Percentiles rank a stretch among this genome's conserved stretches.
These are phyloP conservation scores for Pythium folliculosum DNA, from an alignment of 352 stramenopile genomes.

Conservation along the genomic window DNA sequence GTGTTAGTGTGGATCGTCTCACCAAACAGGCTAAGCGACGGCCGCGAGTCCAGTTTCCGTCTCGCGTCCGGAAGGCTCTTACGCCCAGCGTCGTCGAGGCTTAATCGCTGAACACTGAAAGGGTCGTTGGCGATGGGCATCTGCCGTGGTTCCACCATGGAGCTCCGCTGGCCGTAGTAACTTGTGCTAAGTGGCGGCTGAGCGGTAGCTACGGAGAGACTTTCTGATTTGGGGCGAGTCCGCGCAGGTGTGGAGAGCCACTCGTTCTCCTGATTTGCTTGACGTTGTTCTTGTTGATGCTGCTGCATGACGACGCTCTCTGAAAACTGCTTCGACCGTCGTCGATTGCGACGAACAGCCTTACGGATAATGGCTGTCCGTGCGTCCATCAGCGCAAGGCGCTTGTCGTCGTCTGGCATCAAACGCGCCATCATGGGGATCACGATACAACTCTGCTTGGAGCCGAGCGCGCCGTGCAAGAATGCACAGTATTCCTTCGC, in stretches of 20 bases:
- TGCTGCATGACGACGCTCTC: conserved; percentile 71
- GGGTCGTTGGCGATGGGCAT: background rate
- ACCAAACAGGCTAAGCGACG: conserved; percentile 65
- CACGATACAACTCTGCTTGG: conserved; percentile 69
- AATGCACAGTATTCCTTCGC: conserved; percentile 81
- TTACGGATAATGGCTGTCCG: conserved; percentile 65
- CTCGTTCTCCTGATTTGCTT: conserved; percentile 20
- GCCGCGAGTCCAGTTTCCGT: conserved; percentile 63
- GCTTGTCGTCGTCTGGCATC: conserved; percentile 66
- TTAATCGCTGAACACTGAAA: conserved; percentile 2
- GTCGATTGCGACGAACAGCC: conserved; percentile 56
- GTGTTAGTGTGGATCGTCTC: conserved; percentile 47
- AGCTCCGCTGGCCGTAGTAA: conserved; percentile 23
- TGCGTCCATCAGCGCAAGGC: conserved; percentile 59
- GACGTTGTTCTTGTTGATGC: conserved; percentile 33
- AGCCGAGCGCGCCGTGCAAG: conserved; percentile 63
- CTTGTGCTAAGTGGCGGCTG: conserved; percentile 9
- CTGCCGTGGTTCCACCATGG: conserved; percentile 19
- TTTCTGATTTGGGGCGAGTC: conserved; percentile 31
- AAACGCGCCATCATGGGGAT: conserved; percentile 74
- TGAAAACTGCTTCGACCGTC: conserved; percentile 81
- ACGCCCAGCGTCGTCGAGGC: conserved; percentile 5
- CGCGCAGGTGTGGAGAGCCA: conserved; percentile 10
- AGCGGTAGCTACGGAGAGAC: conserved; percentile 1
- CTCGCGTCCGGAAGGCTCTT: conserved; percentile 43